A percentile compares a stretch with the other conserved stretches of the same genome.
Evolutionary conservation across 352 stramenopile species (phyloP).

Genomic region (Peronospora belbahrii): DNA sequence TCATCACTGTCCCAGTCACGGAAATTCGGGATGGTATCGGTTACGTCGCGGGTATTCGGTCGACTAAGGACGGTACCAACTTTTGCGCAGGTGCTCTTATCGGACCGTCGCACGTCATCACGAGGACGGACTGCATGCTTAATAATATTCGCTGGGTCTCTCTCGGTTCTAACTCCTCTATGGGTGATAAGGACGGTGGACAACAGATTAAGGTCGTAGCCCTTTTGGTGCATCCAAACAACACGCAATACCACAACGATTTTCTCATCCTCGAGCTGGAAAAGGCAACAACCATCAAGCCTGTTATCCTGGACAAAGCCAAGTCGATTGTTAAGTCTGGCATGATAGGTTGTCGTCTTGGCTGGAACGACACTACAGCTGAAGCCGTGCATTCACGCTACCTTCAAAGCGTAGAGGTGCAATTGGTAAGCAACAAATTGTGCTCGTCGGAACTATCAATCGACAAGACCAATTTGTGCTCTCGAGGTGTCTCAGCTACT

Average conservation of each 20-base stretch:
- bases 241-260: conserved; percentile 29
- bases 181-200: conserved; percentile 30
- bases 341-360: conserved; percentile 28
- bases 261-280: conserved; percentile 49
- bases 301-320: conserved; percentile 25
- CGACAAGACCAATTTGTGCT: conserved; percentile 42
- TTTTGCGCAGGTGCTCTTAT: conserved; percentile 38
- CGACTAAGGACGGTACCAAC: conserved; percentile 19
- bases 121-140: conserved; percentile 33
- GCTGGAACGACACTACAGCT: conserved; percentile 35
- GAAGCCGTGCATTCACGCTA: conserved; percentile 30
- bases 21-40: conserved; percentile 29
- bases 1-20: conserved; percentile 10
- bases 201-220: conserved; percentile 43
- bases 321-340: conserved; percentile 28
- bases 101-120: conserved; percentile 31
- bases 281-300: conserved; percentile 20
- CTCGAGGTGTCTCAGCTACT: conserved; percentile 27
- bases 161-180: conserved; percentile 40
- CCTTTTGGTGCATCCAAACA: conserved; percentile 35
- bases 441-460: conserved; percentile 28
- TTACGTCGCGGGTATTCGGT: conserved; percentile 32
- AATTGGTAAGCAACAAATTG: conserved; percentile 29
- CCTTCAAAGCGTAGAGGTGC: conserved; percentile 37
- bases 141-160: conserved; percentile 42